These are phyloP conservation scores for Nicotiana tabacum DNA, from an alignment of 257 asterid species.

Conservation along the genomic window DNA sequence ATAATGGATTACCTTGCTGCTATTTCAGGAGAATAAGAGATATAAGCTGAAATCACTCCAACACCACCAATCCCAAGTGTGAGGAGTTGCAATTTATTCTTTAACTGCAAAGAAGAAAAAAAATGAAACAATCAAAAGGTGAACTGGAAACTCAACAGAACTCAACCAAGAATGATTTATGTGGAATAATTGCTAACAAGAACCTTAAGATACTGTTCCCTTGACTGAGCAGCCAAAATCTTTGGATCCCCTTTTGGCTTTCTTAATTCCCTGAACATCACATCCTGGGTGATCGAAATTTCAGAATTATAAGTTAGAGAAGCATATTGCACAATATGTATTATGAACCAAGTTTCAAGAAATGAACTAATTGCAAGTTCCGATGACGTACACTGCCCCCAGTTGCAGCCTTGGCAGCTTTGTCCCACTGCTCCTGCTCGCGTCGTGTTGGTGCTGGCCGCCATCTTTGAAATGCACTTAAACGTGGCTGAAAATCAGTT, in stretches of 20 bases:
- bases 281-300: conserved; percentile 44
- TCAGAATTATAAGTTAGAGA: neutral
- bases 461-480: conserved; percentile 54
- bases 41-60: conserved; percentile 66
- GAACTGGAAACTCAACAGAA: neutral
- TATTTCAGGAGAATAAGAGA: conserved; percentile 81
- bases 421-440: conserved; percentile 90
- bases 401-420: conserved; percentile 84
- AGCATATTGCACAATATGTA: neutral
- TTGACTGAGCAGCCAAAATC: conserved; percentile 82
- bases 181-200: neutral
- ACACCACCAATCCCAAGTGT: conserved; percentile 81
- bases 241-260: conserved; percentile 73
- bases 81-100: conserved; percentile 65
- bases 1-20: conserved; percentile 50
- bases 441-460: conserved; percentile 89
- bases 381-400: conserved; percentile 78
- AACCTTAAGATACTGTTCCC: conserved; percentile 85
- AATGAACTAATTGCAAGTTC: neutral
- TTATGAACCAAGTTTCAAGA: neutral
- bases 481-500: conserved; percentile 35
- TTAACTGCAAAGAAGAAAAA: conserved; percentile 51
- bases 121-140: neutral
- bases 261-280: conserved; percentile 64
- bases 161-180: neutral